Base-by-base conservation (phyloP, 1,139 yeast genomes). In the Yamadazyma trypodendri region DNA sequence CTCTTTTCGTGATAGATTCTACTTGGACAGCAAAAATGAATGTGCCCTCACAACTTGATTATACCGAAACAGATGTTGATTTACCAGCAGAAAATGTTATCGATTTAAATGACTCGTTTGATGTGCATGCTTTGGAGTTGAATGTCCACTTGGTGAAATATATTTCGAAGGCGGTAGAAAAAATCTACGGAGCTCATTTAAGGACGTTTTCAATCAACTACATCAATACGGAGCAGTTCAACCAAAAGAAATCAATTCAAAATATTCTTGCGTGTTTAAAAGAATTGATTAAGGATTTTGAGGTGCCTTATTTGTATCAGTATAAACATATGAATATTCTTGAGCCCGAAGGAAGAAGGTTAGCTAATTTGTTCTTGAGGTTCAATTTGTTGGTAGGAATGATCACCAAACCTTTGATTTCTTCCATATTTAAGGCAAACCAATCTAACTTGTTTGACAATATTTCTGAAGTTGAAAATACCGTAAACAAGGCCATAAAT, bases 61-160 rank as follows among this genome's bases (percentile, higher is more conserved):
- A 65, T 44, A 63, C 74, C 14, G 77, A 74, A 48, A 73, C 78
- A 3, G 78, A 73, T 40, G 74, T 72, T 16, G 78, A 73, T 33
- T 54, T 72, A 36, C 74, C 78, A 9, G 39, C 55, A 32, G 71
- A 68, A 46, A 61, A 65, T 43, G 36, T 42, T n/a, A 40, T 51
- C 21, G 64, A 60, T 35, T 48, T 66, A 28, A 34, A 44, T 31
- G 74, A 68, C 42, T 39, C 49, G 11, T 68, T 66, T 40, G 63
- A 66, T 42, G 38, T 52, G n/a, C 56, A 56, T 28, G 40, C 58
- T 7, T 53, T 68, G 31, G 72, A 65, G 40, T 47, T 60, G 24
- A 68, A 69, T 43, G 74, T 68, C 12, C 72, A 68, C 39, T 51
- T 70, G 40, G 62, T 68, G 21, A 69, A 62, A 42, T 61, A 61